Conservation (phyloP, 495 filamentous ascomycete species). For the Penicillium arizonense region DNA sequence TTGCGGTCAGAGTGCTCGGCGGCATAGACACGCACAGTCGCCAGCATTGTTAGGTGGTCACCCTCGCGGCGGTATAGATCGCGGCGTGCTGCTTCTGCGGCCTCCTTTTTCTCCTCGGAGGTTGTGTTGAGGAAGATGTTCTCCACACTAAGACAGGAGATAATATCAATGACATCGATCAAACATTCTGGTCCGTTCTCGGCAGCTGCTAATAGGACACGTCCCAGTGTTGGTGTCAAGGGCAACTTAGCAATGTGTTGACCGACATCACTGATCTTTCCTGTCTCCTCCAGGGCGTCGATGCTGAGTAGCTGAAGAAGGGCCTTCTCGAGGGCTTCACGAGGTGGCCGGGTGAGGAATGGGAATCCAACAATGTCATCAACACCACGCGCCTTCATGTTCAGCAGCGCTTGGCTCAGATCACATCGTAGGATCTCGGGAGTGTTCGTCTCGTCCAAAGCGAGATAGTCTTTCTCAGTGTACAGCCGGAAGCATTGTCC, state of each 20-base stretch:
- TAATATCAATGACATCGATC: conserved; percentile 84
- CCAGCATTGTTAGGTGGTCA: conserved; percentile 84
- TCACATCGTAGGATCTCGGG: conserved; percentile 94
- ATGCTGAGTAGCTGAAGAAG: conserved; percentile 77
- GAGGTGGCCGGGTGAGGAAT: conserved; percentile 76
- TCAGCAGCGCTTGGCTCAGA: conserved; percentile 79
- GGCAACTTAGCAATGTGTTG: conserved; percentile 78
- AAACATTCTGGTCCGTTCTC: conserved; percentile 68
- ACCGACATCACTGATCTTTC: conserved; percentile 72
- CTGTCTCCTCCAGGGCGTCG: conserved; percentile 69
- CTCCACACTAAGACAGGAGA: conserved; percentile 83
- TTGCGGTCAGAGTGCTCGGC: conserved; percentile 70
- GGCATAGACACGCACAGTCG: conserved; percentile 77
- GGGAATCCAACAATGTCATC: conserved; percentile 81
- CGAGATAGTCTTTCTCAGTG: conserved; percentile 73
- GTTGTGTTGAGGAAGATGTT: conserved; percentile 80
- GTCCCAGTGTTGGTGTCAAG: conserved; percentile 74
- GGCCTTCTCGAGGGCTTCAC: conserved; percentile 78
- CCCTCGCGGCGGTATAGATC: conserved; percentile 80
- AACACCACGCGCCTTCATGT: conserved; percentile 90
- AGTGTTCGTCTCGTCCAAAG: conserved; percentile 67
- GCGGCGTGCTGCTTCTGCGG: conserved; percentile 66
- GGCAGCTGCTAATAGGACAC: conserved; percentile 79
- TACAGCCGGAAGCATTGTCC: conserved; percentile 91
- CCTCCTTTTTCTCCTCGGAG: conserved; percentile 78